Conservation (phyloP, 768 basidiomycete species). For the Kwoniella sp. region DNA sequence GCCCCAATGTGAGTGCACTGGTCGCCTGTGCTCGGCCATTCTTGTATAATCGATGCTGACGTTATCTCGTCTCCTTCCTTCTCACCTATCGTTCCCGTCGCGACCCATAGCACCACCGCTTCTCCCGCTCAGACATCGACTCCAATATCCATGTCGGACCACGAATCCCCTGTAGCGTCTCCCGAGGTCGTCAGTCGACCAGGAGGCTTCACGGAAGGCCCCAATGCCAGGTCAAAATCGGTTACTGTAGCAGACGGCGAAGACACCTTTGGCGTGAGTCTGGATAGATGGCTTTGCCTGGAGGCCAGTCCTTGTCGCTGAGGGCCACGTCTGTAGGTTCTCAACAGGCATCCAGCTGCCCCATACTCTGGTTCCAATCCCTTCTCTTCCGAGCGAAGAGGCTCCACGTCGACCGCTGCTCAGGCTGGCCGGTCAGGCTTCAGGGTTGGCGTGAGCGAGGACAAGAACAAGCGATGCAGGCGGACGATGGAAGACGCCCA, state of each 20-base stretch:
- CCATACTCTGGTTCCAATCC: not conserved
- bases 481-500: constrained; percentile 97
- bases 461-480: constrained; percentile 70
- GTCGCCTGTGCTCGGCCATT: no score
- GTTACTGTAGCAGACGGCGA: constrained; percentile 70
- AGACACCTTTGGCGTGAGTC: constrained; percentile 70
- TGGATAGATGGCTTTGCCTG: no score
- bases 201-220: constrained; percentile 38
- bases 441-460: constrained; percentile 72
- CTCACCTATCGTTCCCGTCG: not conserved
- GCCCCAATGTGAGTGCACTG: constrained; percentile 19
- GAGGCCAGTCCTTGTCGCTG: constrained; percentile 17
- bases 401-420: no score
- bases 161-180: constrained; percentile 14
- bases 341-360: constrained; percentile 67
- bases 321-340: constrained; percentile 53
- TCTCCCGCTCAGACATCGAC: constrained; percentile 22
- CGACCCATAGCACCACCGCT: not conserved
- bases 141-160: constrained; percentile 24
- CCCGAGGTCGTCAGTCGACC: constrained; percentile 20
- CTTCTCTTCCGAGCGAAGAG: not conserved
- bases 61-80: no score
- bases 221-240: constrained; percentile 73
- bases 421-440: no score
- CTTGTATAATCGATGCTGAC: no score